Evolutionary conservation across 257 asterid genomes (phyloP), one percentile per base, ranked within the genome.

Genomic region (Coffea canephora): DNA sequence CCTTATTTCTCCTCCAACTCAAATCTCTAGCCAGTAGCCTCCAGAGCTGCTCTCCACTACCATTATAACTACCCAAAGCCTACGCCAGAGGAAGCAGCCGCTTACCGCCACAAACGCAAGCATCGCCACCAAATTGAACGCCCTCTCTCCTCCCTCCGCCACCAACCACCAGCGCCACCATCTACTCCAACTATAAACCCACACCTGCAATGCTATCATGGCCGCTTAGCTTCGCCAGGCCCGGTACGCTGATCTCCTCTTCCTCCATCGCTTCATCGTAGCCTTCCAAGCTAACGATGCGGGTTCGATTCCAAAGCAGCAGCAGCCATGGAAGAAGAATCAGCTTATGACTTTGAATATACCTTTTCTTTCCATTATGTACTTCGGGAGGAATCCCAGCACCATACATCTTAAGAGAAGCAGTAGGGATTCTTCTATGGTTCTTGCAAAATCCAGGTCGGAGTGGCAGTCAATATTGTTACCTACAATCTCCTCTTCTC

Each of bases 61-160:
- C 66, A 9, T 76, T 54, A 36, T 14, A 46, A 19, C 49, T 78
- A 34, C 52, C 83, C 34, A 9, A 52, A 19, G 1, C 49, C 25
- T 19, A 93, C 97, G 0, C 96, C 98, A 0, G 98, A 95, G 77
- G 98, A 95, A 76, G 98, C 98, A 75, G 97, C 98, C 71, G 95
- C 97, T 31, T 95, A 93, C 15, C 97, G 98, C 84, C 97, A 97
- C 72, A 89, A 91, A 66, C 94, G 95, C 71, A 93, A 89, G 75
- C 97, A 95, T 82, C 95, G 93, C 76, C 92, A 90, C 84, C 96
- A 96, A 74, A 89, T 91, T 74, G 97, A 92, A 81, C 97, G 97
- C 0, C 97, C 97, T 0, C 87, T 90, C 48, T 86, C 95, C 74
- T 74, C 94, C 64, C 91, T 89, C 52, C 97, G 96, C 72, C 89